A percentile compares a stretch with the other conserved stretches of the same genome.
phyloP scores from a whole-genome alignment of 192 early-diverging fungal genomes.

The Ramicandelaber brevisporus region DNA sequence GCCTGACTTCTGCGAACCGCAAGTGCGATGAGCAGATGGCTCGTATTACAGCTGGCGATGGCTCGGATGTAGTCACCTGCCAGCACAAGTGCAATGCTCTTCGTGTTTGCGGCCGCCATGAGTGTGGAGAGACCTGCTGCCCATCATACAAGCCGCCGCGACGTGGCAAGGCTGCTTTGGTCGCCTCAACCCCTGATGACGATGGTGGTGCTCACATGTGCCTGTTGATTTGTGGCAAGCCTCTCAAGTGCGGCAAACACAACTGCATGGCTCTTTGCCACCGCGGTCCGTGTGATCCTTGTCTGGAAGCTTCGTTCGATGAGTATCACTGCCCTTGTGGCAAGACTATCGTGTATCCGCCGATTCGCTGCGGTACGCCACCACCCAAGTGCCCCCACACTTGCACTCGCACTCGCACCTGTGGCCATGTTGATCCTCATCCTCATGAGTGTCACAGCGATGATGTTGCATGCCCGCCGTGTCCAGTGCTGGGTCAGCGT shows the following conservation, averaged over 20 bases:
- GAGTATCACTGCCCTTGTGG: conserved; percentile 75
- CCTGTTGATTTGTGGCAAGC: conserved; percentile 36
- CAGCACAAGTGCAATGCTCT: conserved; percentile 28
- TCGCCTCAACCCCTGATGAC: too few relatives aligned
- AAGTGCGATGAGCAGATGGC: conserved; percentile 3
- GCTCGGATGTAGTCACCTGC: conserved; percentile 23
- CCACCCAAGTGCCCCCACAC: conserved; percentile 47
- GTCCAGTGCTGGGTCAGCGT: conserved; percentile 50
- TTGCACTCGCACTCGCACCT: conserved; percentile 39
- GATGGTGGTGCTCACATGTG: conserved; percentile 29
- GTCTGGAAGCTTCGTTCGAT: conserved; percentile 50
- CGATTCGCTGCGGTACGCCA: conserved; percentile 59
- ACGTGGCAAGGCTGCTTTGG: too few relatives aligned
- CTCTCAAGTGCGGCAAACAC: conserved; percentile 61
- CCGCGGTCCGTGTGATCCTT: conserved; percentile 44
- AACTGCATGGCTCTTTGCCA: conserved; percentile 53
- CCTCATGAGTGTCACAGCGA: conserved; percentile 71
- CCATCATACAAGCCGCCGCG: too few relatives aligned
- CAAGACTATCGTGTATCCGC: conserved; percentile 47
- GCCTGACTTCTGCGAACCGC: conserved; percentile 13
- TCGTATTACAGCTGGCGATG: conserved; percentile 8
- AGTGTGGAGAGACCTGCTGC: conserved; percentile 37
- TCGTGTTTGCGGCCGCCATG: conserved; percentile 44
- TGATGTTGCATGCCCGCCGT: conserved; percentile 70
- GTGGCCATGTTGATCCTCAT: conserved; percentile 49